These are phyloP conservation scores for Ustilago cynodontis DNA, from an alignment of 1,284 basidiomycete species.

Conservation along the genomic window DNA sequence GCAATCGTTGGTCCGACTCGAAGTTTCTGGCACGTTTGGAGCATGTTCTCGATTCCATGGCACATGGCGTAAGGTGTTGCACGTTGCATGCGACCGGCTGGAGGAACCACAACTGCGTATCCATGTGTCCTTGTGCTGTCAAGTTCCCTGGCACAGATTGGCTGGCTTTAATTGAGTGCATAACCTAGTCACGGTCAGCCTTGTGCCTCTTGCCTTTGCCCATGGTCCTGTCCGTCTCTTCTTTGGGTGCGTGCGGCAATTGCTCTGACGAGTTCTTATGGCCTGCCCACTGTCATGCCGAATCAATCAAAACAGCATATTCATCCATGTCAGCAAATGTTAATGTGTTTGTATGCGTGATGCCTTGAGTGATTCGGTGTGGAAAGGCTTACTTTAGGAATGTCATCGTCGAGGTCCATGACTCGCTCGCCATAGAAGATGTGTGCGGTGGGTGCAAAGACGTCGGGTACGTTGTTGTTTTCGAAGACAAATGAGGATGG, in stretches of 20 bases:
- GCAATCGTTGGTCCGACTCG: too few species aligned
- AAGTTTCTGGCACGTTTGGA: too few species aligned
- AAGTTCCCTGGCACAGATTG: background rate
- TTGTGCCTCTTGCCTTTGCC: conserved; percentile 47
- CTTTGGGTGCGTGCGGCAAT: conserved; percentile 36
- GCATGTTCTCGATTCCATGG: too few species aligned
- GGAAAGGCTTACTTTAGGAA: conserved; percentile 37
- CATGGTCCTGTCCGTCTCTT: conserved; percentile 35
- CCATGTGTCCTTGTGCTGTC: background rate
- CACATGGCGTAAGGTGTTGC: too few species aligned
- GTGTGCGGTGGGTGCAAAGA: conserved; percentile 47
- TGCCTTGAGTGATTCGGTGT: too few species aligned
- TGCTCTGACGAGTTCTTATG: conserved; percentile 44
- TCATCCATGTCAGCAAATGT: background rate
- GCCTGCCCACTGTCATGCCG: conserved; percentile 32
- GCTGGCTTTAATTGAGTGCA: background rate
- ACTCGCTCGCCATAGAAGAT: conserved; percentile 53
- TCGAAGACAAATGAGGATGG: conserved; percentile 48
- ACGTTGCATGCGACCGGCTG: too few species aligned
- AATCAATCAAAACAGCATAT: background rate
- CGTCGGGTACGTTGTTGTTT: conserved; percentile 32
- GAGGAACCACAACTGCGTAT: too few species aligned
- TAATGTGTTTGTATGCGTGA: too few species aligned
- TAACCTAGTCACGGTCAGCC: conserved; percentile 16
- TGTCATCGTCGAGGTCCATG: conserved; percentile 51